These are phyloP conservation scores for Achaetomiella virescens DNA, from an alignment of 495 filamentous ascomycete species.

Conservation along the genomic window DNA sequence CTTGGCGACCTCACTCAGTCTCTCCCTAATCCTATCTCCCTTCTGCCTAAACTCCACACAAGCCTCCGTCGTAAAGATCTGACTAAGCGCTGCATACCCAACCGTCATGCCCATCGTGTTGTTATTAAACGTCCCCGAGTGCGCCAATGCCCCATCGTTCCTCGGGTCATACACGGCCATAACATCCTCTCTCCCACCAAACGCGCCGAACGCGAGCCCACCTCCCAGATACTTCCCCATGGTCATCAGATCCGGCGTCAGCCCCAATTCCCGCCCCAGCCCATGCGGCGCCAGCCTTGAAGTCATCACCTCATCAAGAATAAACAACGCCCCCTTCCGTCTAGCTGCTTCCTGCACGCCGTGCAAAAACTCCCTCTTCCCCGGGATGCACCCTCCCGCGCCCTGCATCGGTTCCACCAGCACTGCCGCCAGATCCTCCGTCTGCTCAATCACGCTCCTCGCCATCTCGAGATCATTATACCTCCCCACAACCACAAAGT, in stretches of 20 bases:
- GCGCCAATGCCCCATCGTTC: conserved; percentile 27
- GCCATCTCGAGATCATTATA: conserved; percentile 47
- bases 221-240: conserved; percentile 61
- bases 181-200: conserved; percentile 51
- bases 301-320: conserved; percentile 63
- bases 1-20: conserved; percentile 24
- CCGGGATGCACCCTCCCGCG: conserved; percentile 46
- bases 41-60: conserved; percentile 31
- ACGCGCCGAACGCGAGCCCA: conserved; percentile 56
- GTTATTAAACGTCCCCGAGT: conserved; percentile 66
- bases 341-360: conserved; percentile 27
- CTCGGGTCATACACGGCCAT: conserved; percentile 53
- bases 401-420: conserved; percentile 57
- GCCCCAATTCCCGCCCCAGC: conserved; percentile 32
- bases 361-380: conserved; percentile 38
- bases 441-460: conserved; percentile 25
- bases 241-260: conserved; percentile 54
- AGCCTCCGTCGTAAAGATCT: conserved; percentile 40
- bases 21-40: conserved; percentile 33
- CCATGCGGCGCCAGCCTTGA: conserved; percentile 48
- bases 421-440: conserved; percentile 45
- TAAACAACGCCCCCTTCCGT: conserved; percentile 44
- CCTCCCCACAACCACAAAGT: conserved; percentile 41
- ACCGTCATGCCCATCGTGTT: conserved; percentile 55
- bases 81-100: conserved; percentile 40